A percentile compares a stretch with the other conserved stretches of the same genome.
Conservation (phyloP, 148 eudicot species). For the Simmondsia chinensis region DNA sequence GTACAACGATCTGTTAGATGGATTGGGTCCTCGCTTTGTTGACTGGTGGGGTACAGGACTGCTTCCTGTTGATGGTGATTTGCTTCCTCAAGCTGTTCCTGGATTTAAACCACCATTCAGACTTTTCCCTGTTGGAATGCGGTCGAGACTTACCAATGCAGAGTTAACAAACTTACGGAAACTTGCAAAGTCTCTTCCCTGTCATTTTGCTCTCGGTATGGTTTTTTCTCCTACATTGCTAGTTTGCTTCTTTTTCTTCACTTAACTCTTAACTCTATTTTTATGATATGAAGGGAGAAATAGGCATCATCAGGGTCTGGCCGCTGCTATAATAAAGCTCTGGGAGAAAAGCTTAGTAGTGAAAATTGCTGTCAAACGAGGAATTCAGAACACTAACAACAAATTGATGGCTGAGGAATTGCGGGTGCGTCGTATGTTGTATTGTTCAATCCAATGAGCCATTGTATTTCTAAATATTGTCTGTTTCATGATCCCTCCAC, state of each 20-base stretch:
- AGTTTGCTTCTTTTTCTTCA: slow-evolving; percentile 6
- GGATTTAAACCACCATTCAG: slow-evolving; percentile 80
- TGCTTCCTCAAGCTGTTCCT: slow-evolving; percentile 79
- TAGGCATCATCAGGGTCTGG: slow-evolving; percentile 96
- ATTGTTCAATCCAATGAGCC: background rate
- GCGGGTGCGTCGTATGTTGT: slow-evolving; percentile 40
- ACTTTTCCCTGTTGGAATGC: slow-evolving; percentile 87
- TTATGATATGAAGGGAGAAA: slow-evolving; percentile 64
- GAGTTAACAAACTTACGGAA: slow-evolving; percentile 79
- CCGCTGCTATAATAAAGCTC: slow-evolving; percentile 76
- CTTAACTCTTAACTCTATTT: slow-evolving; percentile 4
- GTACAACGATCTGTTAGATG: slow-evolving; percentile 59
- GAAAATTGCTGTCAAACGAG: slow-evolving; percentile 99
- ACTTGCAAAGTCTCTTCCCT: slow-evolving; percentile 87
- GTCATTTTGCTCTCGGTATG: slow-evolving; percentile 98
- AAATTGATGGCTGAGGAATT: slow-evolving; percentile 89
- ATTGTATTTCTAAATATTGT: background rate
- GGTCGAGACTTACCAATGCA: slow-evolving; percentile 66
- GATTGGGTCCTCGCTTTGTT: slow-evolving; percentile 89
- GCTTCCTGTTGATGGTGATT: slow-evolving; percentile 95
- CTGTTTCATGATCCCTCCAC: too few species aligned
- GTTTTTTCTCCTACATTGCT: background rate
- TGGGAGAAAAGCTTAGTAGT: slow-evolving; percentile 96
- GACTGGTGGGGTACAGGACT: slow-evolving; percentile 99
- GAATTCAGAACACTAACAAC: slow-evolving; percentile 95